Evolutionary conservation across 129 eudicot species (phyloP), one percentile per base, ranked within the genome.

Genomic region (Pulicaria dysenterica): DNA sequence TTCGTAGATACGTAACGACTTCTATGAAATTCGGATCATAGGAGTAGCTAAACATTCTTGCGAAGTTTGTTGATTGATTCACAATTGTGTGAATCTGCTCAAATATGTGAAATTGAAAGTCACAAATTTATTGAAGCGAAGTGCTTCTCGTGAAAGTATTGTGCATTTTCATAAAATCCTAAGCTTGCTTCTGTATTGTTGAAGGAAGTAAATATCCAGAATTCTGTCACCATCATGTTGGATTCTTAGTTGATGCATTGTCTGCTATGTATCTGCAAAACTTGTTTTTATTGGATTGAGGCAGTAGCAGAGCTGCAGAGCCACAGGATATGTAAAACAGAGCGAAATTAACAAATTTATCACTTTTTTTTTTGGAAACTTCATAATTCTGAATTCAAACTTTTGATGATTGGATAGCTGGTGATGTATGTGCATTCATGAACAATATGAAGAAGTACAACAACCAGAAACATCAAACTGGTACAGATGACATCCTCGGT

Each of bases 401-500:
- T 53, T 75, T 37, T 11, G 56, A 51, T 74, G 69, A 74, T 61
- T 75, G 61, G 7, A 16, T 40, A 47, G 76, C 48, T 67, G 42
- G 17, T 58, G 84, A 71, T 46, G 8, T 19, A 72, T 83, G 66
- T 42, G 56, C 51, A 56, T 64, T 46, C 40, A 62, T 38, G 67
- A 64, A 51, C 71, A 74, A 78, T 58, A 38, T 73, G 77, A 77
- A 75, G 72, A 80, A 78, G 58, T 66, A 67, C 61, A 80, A 83
- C 17, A 83, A 75, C 67, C 78, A 75, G 4, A 83, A 82, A 69
- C 82, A 82, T 39, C 83, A 84, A 31, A 39, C 64, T 4, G 67
- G 68, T 55, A 79, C 62, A 72, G 89, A 84, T 74, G 63, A 63
- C 36, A 68, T 62, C 37, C 73, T 54, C 50, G 87, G 84, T 54